Conservation (phyloP, 768 basidiomycete species). For the Exsudoporus frostii region DNA sequence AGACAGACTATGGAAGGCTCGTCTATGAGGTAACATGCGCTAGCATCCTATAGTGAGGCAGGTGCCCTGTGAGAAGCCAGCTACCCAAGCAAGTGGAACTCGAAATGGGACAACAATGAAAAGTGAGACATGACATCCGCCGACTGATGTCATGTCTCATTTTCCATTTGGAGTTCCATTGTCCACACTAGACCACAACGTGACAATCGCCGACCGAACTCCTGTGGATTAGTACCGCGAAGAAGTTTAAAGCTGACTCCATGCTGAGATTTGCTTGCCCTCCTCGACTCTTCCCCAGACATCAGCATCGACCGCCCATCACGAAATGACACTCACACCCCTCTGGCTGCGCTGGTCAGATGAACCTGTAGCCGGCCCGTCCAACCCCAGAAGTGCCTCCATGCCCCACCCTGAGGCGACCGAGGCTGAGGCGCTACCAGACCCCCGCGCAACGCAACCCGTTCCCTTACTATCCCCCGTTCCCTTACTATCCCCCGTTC, state of each 20-base stretch:
- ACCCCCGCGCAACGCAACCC: not conserved
- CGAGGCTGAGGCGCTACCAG: not conserved
- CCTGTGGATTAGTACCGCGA: not conserved
- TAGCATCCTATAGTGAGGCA: not conserved
- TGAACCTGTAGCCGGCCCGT: slow-evolving; percentile 2
- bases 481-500: not conserved
- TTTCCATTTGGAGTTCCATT: too few relatives aligned
- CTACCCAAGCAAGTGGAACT: not conserved
- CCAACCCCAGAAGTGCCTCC: not conserved
- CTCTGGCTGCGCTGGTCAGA: slow-evolving; percentile 1
- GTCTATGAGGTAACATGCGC: not conserved
- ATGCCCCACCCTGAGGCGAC: not conserved
- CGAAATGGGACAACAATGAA: not conserved
- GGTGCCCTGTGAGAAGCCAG: not conserved
- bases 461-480: not conserved
- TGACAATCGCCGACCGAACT: not conserved
- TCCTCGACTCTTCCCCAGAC: not conserved
- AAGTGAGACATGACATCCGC: not conserved
- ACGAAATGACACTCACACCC: not conserved
- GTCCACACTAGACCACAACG: not conserved
- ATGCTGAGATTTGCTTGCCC: not conserved
- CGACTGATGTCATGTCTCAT: not conserved
- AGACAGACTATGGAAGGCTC: not conserved
- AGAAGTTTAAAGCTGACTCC: not conserved
- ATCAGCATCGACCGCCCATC: not conserved